phyloP scores from a whole-genome alignment of 2,329 filamentous ascomycete genomes.

The Aureobasidium pullulans region DNA sequence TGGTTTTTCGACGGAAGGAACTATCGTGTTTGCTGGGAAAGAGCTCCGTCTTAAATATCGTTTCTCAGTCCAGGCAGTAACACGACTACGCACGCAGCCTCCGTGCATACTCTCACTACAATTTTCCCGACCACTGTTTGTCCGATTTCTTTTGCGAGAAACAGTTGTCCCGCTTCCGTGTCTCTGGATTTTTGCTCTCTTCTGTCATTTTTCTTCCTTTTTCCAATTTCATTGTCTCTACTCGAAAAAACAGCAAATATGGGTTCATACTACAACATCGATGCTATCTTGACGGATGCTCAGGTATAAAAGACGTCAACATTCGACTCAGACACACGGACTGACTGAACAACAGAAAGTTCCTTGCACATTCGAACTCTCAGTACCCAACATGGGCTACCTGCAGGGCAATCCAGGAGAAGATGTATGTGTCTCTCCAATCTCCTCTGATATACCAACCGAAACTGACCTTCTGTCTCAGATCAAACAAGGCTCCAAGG shows the following conservation, averaged over 20 bases:
- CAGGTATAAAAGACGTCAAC: slow-evolving; percentile 46
- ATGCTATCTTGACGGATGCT: slow-evolving; percentile 76
- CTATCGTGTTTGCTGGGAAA: neutral
- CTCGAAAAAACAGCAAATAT: slow-evolving; percentile 22
- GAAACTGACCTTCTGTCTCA: slow-evolving; percentile 26
- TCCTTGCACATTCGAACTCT: slow-evolving; percentile 88
- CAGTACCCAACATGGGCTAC: slow-evolving; percentile 79
- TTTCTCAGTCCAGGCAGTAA: slow-evolving; percentile 5
- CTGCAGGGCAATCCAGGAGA: slow-evolving; percentile 73
- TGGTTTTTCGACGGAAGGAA: neutral
- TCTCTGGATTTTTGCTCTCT: neutral
- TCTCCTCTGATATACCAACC: neutral
- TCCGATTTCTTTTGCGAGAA: neutral
- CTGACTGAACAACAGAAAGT: slow-evolving; percentile 59
- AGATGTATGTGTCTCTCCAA: slow-evolving; percentile 35
- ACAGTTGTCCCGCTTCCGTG: neutral
- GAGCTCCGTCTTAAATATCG: neutral
- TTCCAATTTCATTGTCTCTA: neutral
- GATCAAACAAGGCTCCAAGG: slow-evolving; percentile 71
- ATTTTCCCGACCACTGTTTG: neutral
- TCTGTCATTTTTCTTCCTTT: neutral
- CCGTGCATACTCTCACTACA: neutral
- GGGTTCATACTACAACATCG: slow-evolving; percentile 73
- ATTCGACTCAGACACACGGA: neutral
- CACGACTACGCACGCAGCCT: slow-evolving; percentile 12